Evolutionary conservation across 768 basidiomycete genomes (phyloP).

Genomic region (Hypholoma fasciculare): DNA sequence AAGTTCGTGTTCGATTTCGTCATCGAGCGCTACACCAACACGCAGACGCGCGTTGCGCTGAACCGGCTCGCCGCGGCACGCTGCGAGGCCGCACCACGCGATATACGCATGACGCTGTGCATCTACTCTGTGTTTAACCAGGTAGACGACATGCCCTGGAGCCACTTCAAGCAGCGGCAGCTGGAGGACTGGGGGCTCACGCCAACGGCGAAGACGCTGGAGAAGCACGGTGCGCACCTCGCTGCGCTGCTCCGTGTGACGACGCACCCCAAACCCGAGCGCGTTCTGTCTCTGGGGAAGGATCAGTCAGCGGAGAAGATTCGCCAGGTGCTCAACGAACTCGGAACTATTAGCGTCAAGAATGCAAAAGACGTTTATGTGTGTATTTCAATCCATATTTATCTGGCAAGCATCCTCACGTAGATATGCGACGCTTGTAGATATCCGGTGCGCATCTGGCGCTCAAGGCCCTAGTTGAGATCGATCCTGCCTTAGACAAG

Average conservation of each 20-base stretch:
- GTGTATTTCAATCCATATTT: not conserved
- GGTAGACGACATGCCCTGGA: not conserved
- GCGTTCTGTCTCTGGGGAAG: not conserved
- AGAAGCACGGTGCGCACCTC: not conserved
- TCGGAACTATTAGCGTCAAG: not conserved
- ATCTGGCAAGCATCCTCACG: not conserved
- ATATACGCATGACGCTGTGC: not conserved
- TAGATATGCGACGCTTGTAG: not conserved
- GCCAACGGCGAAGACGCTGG: not conserved
- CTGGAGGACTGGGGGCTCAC: not conserved
- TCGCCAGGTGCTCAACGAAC: not conserved
- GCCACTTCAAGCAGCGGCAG: conserved; percentile 1
- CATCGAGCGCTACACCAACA: not conserved
- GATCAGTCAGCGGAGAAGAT: not conserved
- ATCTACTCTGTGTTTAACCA: conserved; percentile 2
- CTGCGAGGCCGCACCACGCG: not conserved
- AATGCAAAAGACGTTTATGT: conserved; percentile 1
- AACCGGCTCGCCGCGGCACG: not conserved
- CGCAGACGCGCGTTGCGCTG: not conserved
- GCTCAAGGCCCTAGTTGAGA: not conserved
- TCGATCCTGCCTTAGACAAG: not conserved
- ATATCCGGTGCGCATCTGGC: not conserved
- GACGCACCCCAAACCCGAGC: not conserved
- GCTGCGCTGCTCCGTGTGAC: not conserved
- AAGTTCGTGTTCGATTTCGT: conserved; percentile 1